These are phyloP conservation scores for Primulina eburnea DNA, from an alignment of 257 asterid genomes.

Conservation along the genomic window DNA sequence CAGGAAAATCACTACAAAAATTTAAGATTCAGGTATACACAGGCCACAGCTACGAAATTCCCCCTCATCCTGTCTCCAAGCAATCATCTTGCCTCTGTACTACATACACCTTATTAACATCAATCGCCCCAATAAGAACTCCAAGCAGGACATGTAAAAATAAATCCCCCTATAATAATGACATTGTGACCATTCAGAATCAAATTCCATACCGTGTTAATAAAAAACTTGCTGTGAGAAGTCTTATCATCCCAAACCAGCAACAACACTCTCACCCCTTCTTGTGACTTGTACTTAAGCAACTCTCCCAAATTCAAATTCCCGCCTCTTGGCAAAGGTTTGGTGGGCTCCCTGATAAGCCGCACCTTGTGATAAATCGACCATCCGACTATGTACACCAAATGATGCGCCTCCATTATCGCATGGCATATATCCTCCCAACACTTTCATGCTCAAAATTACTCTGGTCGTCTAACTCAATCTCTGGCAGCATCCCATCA, in stretches of 20 bases:
- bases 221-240: slow-evolving; percentile 77
- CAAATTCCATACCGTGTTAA: slow-evolving; percentile 55
- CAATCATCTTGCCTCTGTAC: background rate
- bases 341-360: slow-evolving; percentile 70
- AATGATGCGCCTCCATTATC: slow-evolving; percentile 71
- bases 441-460: slow-evolving; percentile 48
- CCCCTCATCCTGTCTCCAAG: background rate
- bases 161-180: background rate
- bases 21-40: background rate
- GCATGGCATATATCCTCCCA: slow-evolving; percentile 87
- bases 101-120: background rate
- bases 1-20: background rate
- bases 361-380: slow-evolving; percentile 68
- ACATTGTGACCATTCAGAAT: slow-evolving; percentile 16
- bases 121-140: background rate
- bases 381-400: slow-evolving; percentile 74
- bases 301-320: slow-evolving; percentile 78
- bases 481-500: slow-evolving; percentile 64
- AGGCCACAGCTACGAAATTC: background rate
- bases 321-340: slow-evolving; percentile 79
- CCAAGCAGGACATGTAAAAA: background rate
- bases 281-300: slow-evolving; percentile 86
- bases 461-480: slow-evolving; percentile 40
- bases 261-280: slow-evolving; percentile 88
- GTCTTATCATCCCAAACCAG: slow-evolving; percentile 98